phyloP scores from a whole-genome alignment of 495 filamentous ascomycete genomes.

The Elasticomyces elasticus region DNA sequence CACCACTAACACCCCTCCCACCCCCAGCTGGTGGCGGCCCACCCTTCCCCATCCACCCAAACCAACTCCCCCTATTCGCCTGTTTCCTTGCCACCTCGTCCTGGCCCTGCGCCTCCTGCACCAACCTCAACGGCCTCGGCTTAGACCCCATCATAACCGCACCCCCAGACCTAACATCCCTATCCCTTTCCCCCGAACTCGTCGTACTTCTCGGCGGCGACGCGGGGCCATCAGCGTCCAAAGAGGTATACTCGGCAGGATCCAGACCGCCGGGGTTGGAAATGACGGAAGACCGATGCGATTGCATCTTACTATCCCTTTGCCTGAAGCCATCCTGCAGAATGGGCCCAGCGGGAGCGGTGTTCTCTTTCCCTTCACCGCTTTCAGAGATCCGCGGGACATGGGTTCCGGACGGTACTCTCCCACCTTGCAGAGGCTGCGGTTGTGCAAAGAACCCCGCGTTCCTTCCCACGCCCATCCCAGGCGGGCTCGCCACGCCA shows the following conservation, averaged over 20 bases:
- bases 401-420: constrained; percentile 19
- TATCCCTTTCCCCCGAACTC: constrained; percentile 1
- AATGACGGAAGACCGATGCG: constrained; percentile 2
- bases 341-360: neutral
- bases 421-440: constrained; percentile 26
- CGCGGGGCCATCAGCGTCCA: constrained; percentile 4
- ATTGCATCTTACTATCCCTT: constrained; percentile 2
- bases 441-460: constrained; percentile 43
- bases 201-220: constrained; percentile 19
- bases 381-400: constrained; percentile 9
- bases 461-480: constrained; percentile 36
- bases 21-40: neutral
- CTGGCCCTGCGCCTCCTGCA: constrained; percentile 56
- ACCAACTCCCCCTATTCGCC: constrained; percentile 54
- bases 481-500: constrained; percentile 43
- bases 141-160: constrained; percentile 64
- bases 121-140: constrained; percentile 74
- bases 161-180: constrained; percentile 4
- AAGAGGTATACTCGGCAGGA: neutral
- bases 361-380: constrained; percentile 1
- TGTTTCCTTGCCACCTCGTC: constrained; percentile 42
- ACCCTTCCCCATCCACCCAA: constrained; percentile 42
- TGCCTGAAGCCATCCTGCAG: neutral
- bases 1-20: neutral
- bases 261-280: constrained; percentile 1